Evolutionary conservation across 1,284 basidiomycete genomes (phyloP).

Genomic region (Pholiota adiposa): DNA sequence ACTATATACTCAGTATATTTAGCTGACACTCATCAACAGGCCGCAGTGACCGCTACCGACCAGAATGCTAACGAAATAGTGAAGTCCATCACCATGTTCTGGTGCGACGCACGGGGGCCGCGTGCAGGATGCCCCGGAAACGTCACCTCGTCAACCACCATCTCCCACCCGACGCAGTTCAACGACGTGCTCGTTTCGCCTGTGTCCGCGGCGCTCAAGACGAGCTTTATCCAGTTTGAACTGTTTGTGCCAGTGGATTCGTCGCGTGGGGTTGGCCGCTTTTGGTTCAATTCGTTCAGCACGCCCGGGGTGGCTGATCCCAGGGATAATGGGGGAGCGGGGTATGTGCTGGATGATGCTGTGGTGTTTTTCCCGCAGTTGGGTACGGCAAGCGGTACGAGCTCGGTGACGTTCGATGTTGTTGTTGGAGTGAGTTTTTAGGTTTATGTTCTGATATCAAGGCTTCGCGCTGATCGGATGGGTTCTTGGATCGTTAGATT

Average conservation of each 20-base stretch:
- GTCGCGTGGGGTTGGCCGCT: background rate
- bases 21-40: background rate
- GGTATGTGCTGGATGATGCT: slow-evolving; percentile 2
- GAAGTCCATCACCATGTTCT: slow-evolving; percentile 4
- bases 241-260: background rate
- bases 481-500: background rate
- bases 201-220: background rate
- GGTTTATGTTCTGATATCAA: background rate
- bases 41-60: background rate
- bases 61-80: background rate
- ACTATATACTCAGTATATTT: background rate
- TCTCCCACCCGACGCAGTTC: background rate
- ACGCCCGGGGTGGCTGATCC: background rate
- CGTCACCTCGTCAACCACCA: background rate
- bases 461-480: background rate
- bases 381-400: background rate
- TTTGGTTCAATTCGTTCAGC: slow-evolving; percentile 1
- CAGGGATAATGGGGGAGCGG: slow-evolving; percentile 5
- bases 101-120: slow-evolving; percentile 9
- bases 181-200: slow-evolving; percentile 2
- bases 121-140: background rate
- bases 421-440: background rate
- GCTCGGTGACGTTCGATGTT: background rate
- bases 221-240: background rate
- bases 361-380: background rate